phyloP scores from a whole-genome alignment of 2,329 filamentous ascomycete genomes.

The Ophiocordyceps camponoti-saundersi region DNA sequence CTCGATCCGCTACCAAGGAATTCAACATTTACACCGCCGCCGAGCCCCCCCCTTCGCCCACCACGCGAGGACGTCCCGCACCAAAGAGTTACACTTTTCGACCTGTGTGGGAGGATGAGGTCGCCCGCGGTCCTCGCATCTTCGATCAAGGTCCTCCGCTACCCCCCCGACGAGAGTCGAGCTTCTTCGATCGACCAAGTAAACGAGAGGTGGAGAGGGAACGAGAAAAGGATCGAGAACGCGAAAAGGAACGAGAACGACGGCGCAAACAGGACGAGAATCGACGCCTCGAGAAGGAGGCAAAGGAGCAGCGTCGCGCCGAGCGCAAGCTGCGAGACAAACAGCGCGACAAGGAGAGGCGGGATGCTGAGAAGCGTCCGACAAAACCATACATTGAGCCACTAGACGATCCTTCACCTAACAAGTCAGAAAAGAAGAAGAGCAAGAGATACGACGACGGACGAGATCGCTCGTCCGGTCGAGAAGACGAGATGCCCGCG shows the following conservation, averaged over 20 bases:
- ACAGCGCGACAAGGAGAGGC: constrained; percentile 20
- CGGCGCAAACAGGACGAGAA: constrained; percentile 8
- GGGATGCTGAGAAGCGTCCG: constrained; percentile 16
- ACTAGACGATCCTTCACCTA: constrained; percentile 10
- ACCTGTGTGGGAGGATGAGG: constrained; percentile 30
- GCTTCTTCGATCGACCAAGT: constrained; percentile 27
- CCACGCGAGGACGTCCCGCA: constrained; percentile 5
- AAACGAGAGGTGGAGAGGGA: constrained; percentile 25
- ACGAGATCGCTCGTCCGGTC: constrained; percentile 16
- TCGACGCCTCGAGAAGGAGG: constrained; percentile 15
- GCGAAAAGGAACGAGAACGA: constrained; percentile 8
- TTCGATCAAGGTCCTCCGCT: constrained; percentile 20
- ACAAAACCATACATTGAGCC: constrained; percentile 18
- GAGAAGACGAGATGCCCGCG: constrained; percentile 12
- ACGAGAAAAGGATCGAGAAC: constrained; percentile 7
- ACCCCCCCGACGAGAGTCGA: constrained; percentile 26
- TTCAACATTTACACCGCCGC: constrained; percentile 33
- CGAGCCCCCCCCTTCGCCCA: constrained; percentile 17
- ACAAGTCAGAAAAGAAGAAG: constrained; percentile 20
- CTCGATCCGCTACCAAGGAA: constrained; percentile 23
- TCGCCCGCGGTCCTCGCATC: constrained; percentile 16
- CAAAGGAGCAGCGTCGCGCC: constrained; percentile 14
- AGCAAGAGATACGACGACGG: constrained; percentile 21
- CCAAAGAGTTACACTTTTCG: constrained; percentile 18
- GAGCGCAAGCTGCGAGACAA: constrained; percentile 19